These are phyloP conservation scores for Coniochaeta sp. DNA, from an alignment of 2,329 filamentous ascomycete genomes.

Conservation along the genomic window DNA sequence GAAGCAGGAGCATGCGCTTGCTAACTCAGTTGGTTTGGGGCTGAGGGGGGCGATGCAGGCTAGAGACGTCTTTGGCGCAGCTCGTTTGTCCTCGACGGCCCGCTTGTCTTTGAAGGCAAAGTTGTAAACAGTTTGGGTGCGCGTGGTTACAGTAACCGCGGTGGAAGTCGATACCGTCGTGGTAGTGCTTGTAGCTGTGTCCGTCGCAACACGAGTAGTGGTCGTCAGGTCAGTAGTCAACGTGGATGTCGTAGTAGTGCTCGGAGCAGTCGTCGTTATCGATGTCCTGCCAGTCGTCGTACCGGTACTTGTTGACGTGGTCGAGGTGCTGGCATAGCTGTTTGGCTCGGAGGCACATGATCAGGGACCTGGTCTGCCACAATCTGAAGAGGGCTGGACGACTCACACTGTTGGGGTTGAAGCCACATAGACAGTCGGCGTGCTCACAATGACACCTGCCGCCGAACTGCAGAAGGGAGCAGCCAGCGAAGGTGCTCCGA, in stretches of 20 bases:
- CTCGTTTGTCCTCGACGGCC: neutral
- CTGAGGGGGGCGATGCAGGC: neutral
- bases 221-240: neutral
- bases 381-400: neutral
- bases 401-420: slow-evolving; percentile 1
- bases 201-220: neutral
- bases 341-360: neutral
- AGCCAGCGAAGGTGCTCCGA: neutral
- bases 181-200: neutral
- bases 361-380: neutral
- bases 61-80: neutral
- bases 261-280: slow-evolving; percentile 16
- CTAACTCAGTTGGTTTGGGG: neutral
- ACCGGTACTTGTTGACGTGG: neutral
- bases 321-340: neutral
- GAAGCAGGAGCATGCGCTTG: slow-evolving; percentile 2
- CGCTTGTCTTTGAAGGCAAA: neutral
- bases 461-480: neutral
- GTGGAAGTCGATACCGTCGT: neutral
- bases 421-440: neutral
- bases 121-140: neutral
- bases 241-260: slow-evolving; percentile 6
- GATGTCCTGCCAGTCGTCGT: neutral
- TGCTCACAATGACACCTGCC: neutral
- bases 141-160: neutral